Evolutionary conservation across 805 yeast genomes (phyloP).

Genomic region (Zygotorulaspora danielsina): DNA sequence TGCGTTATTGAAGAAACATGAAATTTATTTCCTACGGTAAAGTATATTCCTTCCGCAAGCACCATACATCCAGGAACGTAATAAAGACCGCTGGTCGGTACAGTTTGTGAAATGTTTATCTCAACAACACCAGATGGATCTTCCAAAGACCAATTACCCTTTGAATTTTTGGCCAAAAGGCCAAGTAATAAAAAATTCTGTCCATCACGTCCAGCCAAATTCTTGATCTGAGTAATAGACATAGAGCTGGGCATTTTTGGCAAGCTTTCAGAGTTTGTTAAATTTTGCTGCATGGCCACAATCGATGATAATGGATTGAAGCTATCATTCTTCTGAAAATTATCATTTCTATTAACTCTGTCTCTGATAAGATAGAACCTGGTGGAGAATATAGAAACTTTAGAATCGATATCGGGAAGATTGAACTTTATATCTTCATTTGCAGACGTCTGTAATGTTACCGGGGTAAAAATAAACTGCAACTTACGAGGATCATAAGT

Average conservation of each 20-base stretch:
- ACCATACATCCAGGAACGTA: conserved; percentile 73
- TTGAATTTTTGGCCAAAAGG: conserved; percentile 54
- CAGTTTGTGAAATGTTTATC: conserved; percentile 58
- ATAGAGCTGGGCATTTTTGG: conserved; percentile 16
- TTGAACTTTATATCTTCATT: conserved; percentile 15
- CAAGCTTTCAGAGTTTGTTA: conserved; percentile 13
- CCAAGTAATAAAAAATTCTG: conserved; percentile 75
- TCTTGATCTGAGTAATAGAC: conserved; percentile 69
- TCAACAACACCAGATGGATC: conserved; percentile 75
- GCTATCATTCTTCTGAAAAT: conserved; percentile 47
- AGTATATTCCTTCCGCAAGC: conserved; percentile 80
- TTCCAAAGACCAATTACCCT: conserved; percentile 71
- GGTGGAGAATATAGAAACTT: conserved; percentile 43
- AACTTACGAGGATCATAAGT: conserved; percentile 57
- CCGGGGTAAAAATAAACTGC: conserved; percentile 47
- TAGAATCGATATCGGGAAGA: conserved; percentile 29
- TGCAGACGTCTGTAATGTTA: conserved; percentile 13
- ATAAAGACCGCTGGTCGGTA: conserved; percentile 60
- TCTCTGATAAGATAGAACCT: conserved; percentile 65
- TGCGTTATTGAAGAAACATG: conserved; percentile 74
- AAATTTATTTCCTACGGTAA: conserved; percentile 61
- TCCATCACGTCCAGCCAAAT: conserved; percentile 81
- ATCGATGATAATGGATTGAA: conserved; percentile 38
- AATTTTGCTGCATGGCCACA: conserved; percentile 22
- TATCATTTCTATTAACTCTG: conserved; percentile 69